Base-by-base conservation (phyloP, 441 rosid species). In the Euphorbia corollata region DNA sequence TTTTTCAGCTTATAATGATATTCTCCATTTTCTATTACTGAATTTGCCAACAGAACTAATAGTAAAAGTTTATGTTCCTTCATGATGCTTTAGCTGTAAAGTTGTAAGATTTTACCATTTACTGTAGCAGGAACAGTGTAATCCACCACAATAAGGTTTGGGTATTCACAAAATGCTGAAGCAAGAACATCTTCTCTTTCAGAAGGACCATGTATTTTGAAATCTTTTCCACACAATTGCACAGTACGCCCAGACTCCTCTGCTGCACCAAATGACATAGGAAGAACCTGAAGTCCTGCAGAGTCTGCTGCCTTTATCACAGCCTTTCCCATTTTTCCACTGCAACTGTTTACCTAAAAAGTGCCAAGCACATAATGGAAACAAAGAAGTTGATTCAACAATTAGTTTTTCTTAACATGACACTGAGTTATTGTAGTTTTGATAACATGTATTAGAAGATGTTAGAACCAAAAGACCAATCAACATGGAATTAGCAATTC, bases 281-380 rank as follows among this genome's bases (percentile, higher is more conserved):
- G 94, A 80, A 94, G 74, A 19, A 89, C 64, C 61, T 84, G 77
- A 47, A 94, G 92, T 34, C 97, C 96, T 4, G 92, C 97, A 71
- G 92, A 81, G 36, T 87, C 88, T 10, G 96, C 97, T 13, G 94
- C 97, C 77, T 78, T 79, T 59, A 91, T 85, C 63, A 93, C 88
- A 71, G 92, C 85, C 72, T 87, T 85, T 51, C 97, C 96, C 96
- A 93, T 91, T 71, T 86, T 86, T 0, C 96, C 97, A 69, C 73
- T 82, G 73, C 92, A 89, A 62, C 95, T 78, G 78, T 91, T 91
- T 65, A 93, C 97, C 99, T 91, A 64, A 63, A 32, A 10, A 39
- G 13, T 20, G n/a, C 5, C 19, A 38, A 43, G 55, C 45, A 30
- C 6, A 57, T 43, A 18, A 57, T 51, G 39, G n/a, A 50, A n/a